Base-by-base conservation (phyloP, 306 rosid species). In the Cucurbita moschata region DNA sequence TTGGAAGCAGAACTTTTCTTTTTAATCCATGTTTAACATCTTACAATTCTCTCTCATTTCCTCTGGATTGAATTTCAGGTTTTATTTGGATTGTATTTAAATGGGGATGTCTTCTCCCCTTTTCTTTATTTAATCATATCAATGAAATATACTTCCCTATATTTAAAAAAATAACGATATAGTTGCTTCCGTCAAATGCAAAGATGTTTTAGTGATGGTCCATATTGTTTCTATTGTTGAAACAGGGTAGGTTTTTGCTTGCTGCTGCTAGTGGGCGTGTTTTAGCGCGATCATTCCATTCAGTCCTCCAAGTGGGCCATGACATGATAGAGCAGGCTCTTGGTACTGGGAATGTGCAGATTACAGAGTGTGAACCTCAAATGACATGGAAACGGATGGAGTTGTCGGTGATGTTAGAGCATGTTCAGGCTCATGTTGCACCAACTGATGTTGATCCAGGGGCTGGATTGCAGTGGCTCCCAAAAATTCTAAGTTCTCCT, bases 401-500 rank as follows among this genome's bases (percentile, higher is more conserved):
- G 79, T 83, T 78, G 70, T 91, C 99, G 57, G 99, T 91, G 74
- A 91, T 95, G 99, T 80, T 95, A 86, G 96, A 91, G 87, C 89
- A 91, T 42, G 99, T 95, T 56, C 97, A 95, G 82, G 99, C 99
- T 80, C 99, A 95, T 87, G 99, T 95, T 75, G 99, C 99, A 18
- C 99, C 99, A 44, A 95, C 99, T 52, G 99, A 95, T 86, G 96
- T 95, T 85, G 99, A 95, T 85, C 99, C 92, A 35, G 99, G 99
- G 65, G 99, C 99, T 79, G 99, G 99, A 71, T 77, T 95, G 83
- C 99, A 95, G 84, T 95, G 99, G 99, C 99, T 95, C 79, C 99
- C 97, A 1, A 85, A 88, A 86, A 89, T 95, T 84, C 89, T 82
- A 60, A 95, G 88, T 84, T 95, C 99, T 76, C 99, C 99, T 37